These are phyloP conservation scores for Fusarium tuaranense DNA, from an alignment of 2,329 filamentous ascomycete species.

Conservation along the genomic window DNA sequence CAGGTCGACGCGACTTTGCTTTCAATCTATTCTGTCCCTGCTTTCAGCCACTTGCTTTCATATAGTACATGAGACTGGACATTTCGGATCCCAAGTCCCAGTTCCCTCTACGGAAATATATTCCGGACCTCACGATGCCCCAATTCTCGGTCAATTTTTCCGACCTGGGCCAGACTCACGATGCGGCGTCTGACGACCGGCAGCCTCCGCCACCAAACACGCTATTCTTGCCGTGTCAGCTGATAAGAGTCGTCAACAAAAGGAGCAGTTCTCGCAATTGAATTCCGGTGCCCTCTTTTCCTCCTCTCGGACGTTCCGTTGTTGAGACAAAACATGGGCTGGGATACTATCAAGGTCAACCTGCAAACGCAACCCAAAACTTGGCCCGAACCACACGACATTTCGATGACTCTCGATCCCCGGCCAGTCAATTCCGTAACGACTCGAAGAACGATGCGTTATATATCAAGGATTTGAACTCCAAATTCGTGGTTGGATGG, in stretches of 20 bases:
- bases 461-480: background rate
- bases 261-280: background rate
- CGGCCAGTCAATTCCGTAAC: background rate
- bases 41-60: background rate
- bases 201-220: background rate
- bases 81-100: background rate
- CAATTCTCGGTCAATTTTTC: background rate
- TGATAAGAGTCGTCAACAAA: background rate
- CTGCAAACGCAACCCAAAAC: background rate
- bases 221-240: constrained; percentile 3
- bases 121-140: background rate
- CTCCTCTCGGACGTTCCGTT: background rate
- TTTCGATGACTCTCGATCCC: background rate
- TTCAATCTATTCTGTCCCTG: background rate
- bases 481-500: background rate
- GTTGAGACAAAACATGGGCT: background rate
- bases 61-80: background rate
- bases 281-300: background rate
- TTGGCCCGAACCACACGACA: background rate
- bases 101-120: background rate
- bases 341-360: background rate
- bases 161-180: background rate
- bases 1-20: background rate
- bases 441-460: background rate
- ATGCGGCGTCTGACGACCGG: background rate